Evolutionary conservation across 768 basidiomycete genomes (phyloP).

Genomic region (Neoboletus magnificus): DNA sequence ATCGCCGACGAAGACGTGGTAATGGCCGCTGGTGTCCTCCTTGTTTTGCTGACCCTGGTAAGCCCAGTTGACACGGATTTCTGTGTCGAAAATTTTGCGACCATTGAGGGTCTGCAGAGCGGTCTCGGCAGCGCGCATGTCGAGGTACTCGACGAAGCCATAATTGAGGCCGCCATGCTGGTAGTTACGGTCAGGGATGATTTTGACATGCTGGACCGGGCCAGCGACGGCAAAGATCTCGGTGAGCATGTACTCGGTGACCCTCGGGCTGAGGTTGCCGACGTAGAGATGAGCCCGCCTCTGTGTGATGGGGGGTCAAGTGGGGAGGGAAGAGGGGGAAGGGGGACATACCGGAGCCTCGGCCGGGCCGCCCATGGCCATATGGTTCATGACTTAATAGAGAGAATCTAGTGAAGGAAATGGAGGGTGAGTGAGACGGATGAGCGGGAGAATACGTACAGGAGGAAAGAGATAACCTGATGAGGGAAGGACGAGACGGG

Average conservation of each 20-base stretch:
- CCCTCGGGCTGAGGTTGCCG: conserved; percentile 95
- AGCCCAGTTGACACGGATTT: conserved; percentile 99
- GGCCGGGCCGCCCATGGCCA: conserved; percentile 65
- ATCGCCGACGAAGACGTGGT: conserved; percentile 99
- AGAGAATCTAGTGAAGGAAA: conserved; percentile 22
- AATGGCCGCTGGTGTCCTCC: conserved; percentile 97
- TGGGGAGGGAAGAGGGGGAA: neutral
- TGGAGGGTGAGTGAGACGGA: neutral
- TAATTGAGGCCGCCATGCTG: conserved; percentile 99
- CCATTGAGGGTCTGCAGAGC: conserved; percentile 98
- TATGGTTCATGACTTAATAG: conserved; percentile 68
- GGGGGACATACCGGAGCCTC: conserved; percentile 68
- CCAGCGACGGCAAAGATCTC: conserved; percentile 97
- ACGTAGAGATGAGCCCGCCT: conserved; percentile 97
- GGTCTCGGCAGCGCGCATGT: conserved; percentile 98
- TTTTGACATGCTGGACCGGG: conserved; percentile 98
- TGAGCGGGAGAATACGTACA: conserved; percentile 22
- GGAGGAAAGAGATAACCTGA: conserved; percentile 41
- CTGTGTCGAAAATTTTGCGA: conserved; percentile 99
- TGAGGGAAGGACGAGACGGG: conserved; percentile 34
- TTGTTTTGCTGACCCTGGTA: conserved; percentile 98
- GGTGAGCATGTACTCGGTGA: conserved; percentile 98
- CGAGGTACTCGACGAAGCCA: conserved; percentile 98
- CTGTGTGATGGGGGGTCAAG: conserved; percentile 36
- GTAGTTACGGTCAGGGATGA: conserved; percentile 98